Conservation (phyloP, 2,329 filamentous ascomycete genomes). For the Calycina marina region DNA sequence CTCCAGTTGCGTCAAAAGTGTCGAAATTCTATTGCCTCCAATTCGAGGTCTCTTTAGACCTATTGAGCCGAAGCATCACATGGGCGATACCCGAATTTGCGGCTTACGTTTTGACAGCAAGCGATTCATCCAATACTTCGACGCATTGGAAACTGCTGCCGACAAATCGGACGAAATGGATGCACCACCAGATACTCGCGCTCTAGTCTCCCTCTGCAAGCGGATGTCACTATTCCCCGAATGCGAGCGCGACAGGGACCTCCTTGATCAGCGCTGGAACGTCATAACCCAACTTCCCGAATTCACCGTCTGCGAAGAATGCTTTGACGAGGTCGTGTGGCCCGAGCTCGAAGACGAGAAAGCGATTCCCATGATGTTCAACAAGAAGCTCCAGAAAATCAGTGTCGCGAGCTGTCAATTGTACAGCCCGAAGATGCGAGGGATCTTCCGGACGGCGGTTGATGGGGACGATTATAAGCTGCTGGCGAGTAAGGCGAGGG, state of each 20-base stretch:
- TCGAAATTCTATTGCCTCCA: slow-evolving; percentile 60
- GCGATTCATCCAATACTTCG: slow-evolving; percentile 44
- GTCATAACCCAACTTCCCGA: slow-evolving; percentile 60
- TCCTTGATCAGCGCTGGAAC: slow-evolving; percentile 58
- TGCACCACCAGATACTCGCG: slow-evolving; percentile 14
- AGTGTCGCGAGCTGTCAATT: slow-evolving; percentile 54
- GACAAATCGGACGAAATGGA: slow-evolving; percentile 30
- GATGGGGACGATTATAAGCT: slow-evolving; percentile 50
- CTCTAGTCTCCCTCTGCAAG: slow-evolving; percentile 14
- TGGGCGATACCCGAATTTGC: slow-evolving; percentile 43
- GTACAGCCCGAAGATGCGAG: slow-evolving; percentile 67
- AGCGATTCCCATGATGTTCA: slow-evolving; percentile 50
- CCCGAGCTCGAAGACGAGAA: slow-evolving; percentile 42
- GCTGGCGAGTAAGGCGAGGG: slow-evolving; percentile 40
- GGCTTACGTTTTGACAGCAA: slow-evolving; percentile 48
- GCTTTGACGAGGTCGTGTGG: slow-evolving; percentile 66
- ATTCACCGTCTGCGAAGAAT: slow-evolving; percentile 76
- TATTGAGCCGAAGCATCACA: slow-evolving; percentile 20
- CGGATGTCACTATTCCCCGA: slow-evolving; percentile 13
- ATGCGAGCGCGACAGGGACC: slow-evolving; percentile 26
- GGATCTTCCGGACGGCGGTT: slow-evolving; percentile 54
- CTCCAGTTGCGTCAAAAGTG: slow-evolving; percentile 53
- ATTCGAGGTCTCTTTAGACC: slow-evolving; percentile 50
- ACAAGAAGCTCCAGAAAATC: slow-evolving; percentile 41
- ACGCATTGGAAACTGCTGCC: slow-evolving; percentile 41